Evolutionary conservation across 768 basidiomycete genomes (phyloP).

Genomic region (Mycena indigotica): DNA sequence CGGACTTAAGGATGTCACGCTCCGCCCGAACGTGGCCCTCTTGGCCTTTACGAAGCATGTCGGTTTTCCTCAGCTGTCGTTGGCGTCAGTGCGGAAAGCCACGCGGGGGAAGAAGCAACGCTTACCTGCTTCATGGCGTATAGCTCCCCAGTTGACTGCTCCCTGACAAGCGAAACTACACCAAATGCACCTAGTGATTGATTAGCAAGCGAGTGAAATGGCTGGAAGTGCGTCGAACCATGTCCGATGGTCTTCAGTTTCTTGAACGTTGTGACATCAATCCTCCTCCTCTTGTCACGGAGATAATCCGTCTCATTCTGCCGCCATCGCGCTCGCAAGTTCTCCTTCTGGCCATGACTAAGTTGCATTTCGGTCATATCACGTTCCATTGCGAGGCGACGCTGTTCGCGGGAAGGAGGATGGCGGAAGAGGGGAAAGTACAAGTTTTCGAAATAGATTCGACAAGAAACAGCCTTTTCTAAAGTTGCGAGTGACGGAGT

Average conservation of each 20-base stretch:
- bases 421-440: conserved; percentile 87
- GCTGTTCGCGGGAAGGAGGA: conserved; percentile 81
- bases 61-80: conserved; percentile 75
- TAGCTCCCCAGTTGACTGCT: conserved; percentile 74
- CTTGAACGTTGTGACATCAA: conserved; percentile 82
- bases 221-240: conserved; percentile 49
- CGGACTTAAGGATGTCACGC: conserved; percentile 90
- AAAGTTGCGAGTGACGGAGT: conserved; percentile 87
- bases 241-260: conserved; percentile 95
- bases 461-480: conserved; percentile 89
- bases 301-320: conserved; percentile 90
- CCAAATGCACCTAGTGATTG: conserved; percentile 83
- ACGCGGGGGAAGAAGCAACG: conserved; percentile 4
- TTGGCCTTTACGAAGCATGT: conserved; percentile 95
- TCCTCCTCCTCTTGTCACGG: conserved; percentile 78
- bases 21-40: conserved; percentile 97
- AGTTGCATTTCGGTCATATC: conserved; percentile 81
- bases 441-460: conserved; percentile 92
- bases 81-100: conserved; percentile 18
- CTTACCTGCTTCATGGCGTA: conserved; percentile 96
- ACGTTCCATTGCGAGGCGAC: conserved; percentile 82
- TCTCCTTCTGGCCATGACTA: conserved; percentile 67
- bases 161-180: conserved; percentile 89
- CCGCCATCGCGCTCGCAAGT: conserved; percentile 73
- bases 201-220: conserved; percentile 9